Conservation (phyloP, 805 yeast genomes). For the Kazachstania africana region DNA sequence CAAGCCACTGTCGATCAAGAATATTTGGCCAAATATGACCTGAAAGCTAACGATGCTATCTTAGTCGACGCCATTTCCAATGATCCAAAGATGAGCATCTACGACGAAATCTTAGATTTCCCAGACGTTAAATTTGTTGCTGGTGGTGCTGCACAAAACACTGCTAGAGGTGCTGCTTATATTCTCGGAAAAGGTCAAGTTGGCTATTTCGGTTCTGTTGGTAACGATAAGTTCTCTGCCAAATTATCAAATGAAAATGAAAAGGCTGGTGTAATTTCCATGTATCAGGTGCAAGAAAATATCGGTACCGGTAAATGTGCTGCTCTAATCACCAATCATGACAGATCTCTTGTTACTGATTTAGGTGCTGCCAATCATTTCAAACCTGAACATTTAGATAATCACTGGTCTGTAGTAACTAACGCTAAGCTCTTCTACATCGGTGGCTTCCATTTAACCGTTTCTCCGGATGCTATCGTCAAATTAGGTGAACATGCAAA, state of each 20-base stretch:
- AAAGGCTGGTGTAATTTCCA: conserved; percentile 77
- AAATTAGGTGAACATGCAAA: conserved; percentile 90
- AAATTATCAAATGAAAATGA: conserved; percentile 73
- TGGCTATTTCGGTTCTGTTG: conserved; percentile 92
- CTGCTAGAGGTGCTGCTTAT: conserved; percentile 97
- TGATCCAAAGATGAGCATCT: conserved; percentile 77
- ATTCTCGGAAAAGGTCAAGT: conserved; percentile 72
- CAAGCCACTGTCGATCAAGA: conserved; percentile 63
- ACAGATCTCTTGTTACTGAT: conserved; percentile 92
- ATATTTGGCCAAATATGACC: conserved; percentile 66
- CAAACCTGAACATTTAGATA: conserved; percentile 76
- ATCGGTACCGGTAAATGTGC: conserved; percentile 96
- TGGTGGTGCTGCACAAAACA: conserved; percentile 99
- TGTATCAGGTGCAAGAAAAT: conserved; percentile 68
- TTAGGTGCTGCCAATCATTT: conserved; percentile 97
- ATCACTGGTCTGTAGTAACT: conserved; percentile 79
- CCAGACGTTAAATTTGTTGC: conserved; percentile 65
- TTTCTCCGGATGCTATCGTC: conserved; percentile 87
- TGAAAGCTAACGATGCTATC: conserved; percentile 91
- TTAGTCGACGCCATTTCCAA: conserved; percentile 45
- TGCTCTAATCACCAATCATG: conserved; percentile 74
- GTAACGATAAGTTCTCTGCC: conserved; percentile 79
- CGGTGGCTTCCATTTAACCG: conserved; percentile 99
- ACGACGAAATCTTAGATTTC: conserved; percentile 57
- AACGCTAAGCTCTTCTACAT: conserved; percentile 75